Evolutionary conservation across 352 stramenopile genomes (phyloP), one percentile per base, ranked within the genome.

Genomic region (Globisporangium recalcitrans): DNA sequence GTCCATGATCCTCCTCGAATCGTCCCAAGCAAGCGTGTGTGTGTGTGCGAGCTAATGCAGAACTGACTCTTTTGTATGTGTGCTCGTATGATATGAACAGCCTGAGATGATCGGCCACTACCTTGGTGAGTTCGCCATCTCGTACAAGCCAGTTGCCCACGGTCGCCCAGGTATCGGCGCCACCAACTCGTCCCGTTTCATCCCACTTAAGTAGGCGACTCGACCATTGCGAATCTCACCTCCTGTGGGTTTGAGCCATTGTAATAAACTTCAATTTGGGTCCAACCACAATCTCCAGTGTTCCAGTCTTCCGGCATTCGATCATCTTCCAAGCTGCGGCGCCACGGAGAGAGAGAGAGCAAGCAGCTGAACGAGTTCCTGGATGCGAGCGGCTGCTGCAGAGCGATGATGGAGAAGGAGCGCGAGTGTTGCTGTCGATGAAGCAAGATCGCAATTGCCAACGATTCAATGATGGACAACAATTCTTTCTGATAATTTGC

Each of bases 71-170:
- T 48, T 52, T 65, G 51, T 69, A 44, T 47, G 16, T 57, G 19
- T 44, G 29, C 26, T 21, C 38, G 14, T 72, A 13, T 65, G 19
- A 48, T 40, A 27, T 52, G 46, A 40, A 47, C 67, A 94, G 88
- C 95, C 97, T 31, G 97, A 99, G 80, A 99, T 99, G 98, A 97
- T 99, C 63, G 98, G 97, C 65, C 97, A 99, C 92, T 99, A 99
- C 86, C 90, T 99, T 49, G 98, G 95, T 83, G 98, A 99, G 82
- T 99, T 99, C 75, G 98, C 97, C 70, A 99, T 99, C 85, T 98
- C 97, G 36, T 95, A 94, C 82, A 98, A 98, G 90, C 96, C 97
- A 58, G 97, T 99, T 52, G 91, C 95, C 73, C 97, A 99, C 87
- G 96, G 97, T 85, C 95, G 97, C 82, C 97, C 97, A 69, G 97